phyloP scores from a whole-genome alignment of 1,284 basidiomycete genomes.

The Rhodotorula sp. region DNA sequence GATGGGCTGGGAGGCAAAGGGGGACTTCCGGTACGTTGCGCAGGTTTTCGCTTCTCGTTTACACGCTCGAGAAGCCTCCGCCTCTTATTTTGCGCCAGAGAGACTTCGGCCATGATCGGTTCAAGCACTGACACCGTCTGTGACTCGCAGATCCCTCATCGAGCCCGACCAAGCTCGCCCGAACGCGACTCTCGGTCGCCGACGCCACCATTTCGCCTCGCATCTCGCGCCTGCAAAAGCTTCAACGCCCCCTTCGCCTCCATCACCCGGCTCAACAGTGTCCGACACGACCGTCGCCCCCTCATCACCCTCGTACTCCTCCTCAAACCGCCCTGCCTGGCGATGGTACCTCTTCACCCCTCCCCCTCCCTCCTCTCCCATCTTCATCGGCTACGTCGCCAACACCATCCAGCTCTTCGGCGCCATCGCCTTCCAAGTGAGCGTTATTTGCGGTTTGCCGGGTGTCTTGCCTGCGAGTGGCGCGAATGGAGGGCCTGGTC shows the following conservation, averaged over 20 bases:
- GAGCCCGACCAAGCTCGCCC: background rate
- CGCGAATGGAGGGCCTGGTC: conserved; percentile 2
- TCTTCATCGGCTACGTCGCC: conserved; percentile 32
- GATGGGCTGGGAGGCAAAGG: conserved; percentile 23
- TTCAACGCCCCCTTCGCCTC: background rate
- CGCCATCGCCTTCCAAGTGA: conserved; percentile 29
- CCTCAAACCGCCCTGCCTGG: conserved; percentile 12
- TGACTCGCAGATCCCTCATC: background rate
- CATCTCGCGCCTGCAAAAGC: background rate
- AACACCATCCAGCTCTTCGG: conserved; percentile 34
- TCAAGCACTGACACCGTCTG: too few species aligned
- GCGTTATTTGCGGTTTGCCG: conserved; percentile 29
- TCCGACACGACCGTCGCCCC: background rate
- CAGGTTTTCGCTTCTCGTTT: background rate
- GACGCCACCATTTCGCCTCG: conserved; percentile 4
- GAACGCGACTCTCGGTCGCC: background rate
- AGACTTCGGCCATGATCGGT: background rate
- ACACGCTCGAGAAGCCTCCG: background rate
- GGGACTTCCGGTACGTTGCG: conserved; percentile 1
- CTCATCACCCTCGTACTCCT: background rate
- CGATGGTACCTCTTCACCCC: conserved; percentile 27
- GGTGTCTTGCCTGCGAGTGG: conserved; percentile 21
- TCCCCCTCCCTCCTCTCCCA: background rate
- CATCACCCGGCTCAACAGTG: background rate
- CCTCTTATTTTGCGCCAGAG: background rate